Conservation (phyloP, 257 asterid species). For the Perilla frutescens region DNA sequence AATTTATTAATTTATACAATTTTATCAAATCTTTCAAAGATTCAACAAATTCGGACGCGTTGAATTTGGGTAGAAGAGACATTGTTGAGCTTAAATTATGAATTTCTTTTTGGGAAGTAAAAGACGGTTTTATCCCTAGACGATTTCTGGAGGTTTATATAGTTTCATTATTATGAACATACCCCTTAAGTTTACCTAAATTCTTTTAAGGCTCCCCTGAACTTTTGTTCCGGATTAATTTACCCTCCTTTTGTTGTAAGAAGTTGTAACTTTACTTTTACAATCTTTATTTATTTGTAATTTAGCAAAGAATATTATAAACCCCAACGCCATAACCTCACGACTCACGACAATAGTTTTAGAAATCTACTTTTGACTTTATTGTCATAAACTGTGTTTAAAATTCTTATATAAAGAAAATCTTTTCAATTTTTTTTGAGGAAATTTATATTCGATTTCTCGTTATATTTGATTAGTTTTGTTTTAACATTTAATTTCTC, state of each 20-base stretch:
- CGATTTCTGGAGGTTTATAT: slow-evolving; percentile 9
- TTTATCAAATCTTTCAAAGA: slow-evolving; percentile 12
- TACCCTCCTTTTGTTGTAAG: neutral
- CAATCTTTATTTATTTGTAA: no score
- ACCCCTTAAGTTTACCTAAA: neutral
- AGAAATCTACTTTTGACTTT: neutral
- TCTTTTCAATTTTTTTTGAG: no score
- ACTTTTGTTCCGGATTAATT: neutral
- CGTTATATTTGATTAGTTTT: no score
- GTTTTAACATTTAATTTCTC: no score
- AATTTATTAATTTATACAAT: neutral
- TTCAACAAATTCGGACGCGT: slow-evolving; percentile 34
- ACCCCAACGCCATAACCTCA: no score
- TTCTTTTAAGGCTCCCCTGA: neutral
- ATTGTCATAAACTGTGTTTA: neutral
- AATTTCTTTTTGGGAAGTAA: neutral
- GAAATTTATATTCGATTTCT: no score
- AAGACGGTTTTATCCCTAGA: slow-evolving; percentile 34
- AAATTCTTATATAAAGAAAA: no score
- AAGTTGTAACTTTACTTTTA: no score
- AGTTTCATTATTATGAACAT: neutral
- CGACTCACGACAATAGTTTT: neutral
- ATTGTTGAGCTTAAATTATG: slow-evolving; percentile 19
- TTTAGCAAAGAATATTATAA: no score
- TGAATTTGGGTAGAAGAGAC: slow-evolving; percentile 39